A percentile compares a stretch with the other conserved stretches of the same genome.
Conservation (phyloP, 164 flowering plant genomes). For the Akebia trifoliata region DNA sequence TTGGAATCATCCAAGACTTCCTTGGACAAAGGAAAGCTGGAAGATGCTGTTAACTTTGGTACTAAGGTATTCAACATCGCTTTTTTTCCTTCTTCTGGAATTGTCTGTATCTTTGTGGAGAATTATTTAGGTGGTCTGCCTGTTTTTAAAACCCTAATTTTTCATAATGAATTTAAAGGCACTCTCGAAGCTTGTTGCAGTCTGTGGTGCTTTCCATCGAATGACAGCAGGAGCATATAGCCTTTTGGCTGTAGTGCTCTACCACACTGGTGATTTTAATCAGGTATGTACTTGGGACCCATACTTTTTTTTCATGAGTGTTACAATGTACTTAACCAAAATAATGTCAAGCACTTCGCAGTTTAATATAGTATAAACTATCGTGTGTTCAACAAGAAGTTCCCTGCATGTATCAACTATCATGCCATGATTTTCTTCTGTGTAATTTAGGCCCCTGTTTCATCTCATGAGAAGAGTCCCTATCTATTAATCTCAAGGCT, state of each 20-base stretch:
- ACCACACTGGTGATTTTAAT: constrained; percentile 95
- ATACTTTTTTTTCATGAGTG: too few species aligned
- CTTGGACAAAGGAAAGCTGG: constrained; percentile 92
- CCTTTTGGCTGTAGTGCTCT: constrained; percentile 95
- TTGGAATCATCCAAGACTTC: constrained; percentile 93
- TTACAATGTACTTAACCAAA: too few species aligned
- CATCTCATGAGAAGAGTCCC: too few species aligned
- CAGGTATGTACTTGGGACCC: constrained; percentile 46
- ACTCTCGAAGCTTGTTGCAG: constrained; percentile 77
- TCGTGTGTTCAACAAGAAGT: too few species aligned
- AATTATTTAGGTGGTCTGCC: not conserved
- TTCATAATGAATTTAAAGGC: constrained; percentile 49
- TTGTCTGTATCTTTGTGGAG: not conserved
- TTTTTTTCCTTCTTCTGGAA: not conserved
- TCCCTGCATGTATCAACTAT: too few species aligned
- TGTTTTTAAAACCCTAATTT: constrained; percentile 1
- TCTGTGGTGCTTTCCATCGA: constrained; percentile 95
- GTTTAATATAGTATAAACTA: too few species aligned
- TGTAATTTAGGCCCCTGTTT: too few species aligned
- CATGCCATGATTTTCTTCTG: too few species aligned
- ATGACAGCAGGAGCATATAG: constrained; percentile 99
- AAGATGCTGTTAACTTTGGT: constrained; percentile 95
- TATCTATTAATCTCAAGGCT: too few species aligned
- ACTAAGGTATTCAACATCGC: constrained; percentile 54
- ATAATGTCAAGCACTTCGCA: too few species aligned